Evolutionary conservation across 2,329 filamentous ascomycete genomes (phyloP), one percentile per base, ranked within the genome.

Genomic region (Verticillium alfalfae): DNA sequence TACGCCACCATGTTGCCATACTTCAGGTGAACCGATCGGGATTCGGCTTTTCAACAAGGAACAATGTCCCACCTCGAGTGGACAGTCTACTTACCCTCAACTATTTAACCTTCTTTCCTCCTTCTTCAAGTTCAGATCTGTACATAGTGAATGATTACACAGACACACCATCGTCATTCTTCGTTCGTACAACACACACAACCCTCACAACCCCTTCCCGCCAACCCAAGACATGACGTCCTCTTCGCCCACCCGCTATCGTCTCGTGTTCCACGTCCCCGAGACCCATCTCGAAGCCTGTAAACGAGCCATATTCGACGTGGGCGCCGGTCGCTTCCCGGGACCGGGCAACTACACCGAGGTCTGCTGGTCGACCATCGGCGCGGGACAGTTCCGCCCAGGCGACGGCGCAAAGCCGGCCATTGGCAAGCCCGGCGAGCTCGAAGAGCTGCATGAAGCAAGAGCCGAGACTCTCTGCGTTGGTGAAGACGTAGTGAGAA

Each of bases 311-410:
- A 76, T 87, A 66, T 86, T 87, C 69, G 75, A 75, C n/a, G 81
- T 82, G 16, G 84, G 84, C n/a, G 84, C 83, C 2, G 84, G 84
- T 34, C 73, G 78, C 12, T 83, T 81, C 61, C 79, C 81, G 0
- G 75, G 75, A 0, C 68, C 76, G 1, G 81, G 80, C n/a, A 79
- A 78, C 66, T 86, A 86, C 68, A 83, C 80, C 31, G 82, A 87
- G 66, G 81, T 77, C 69, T 81, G 79, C 71, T 87, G 78, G 76
- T 75, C 76, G 2, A 72, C 75, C 0, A 65, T 73, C 4, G 89
- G 88, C 5, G 84, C 77, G 0, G 87, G 87, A 0, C 88, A 91
- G 68, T 92, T 91, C 71, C 81, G 84, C 0, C 88, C 88, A 0
- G 85, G 84, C 0, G 78, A 79, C 60, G 71, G 76, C 0, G 86